Conservation (phyloP, 2,329 filamentous ascomycete species). For the Meredithiella fracta region DNA sequence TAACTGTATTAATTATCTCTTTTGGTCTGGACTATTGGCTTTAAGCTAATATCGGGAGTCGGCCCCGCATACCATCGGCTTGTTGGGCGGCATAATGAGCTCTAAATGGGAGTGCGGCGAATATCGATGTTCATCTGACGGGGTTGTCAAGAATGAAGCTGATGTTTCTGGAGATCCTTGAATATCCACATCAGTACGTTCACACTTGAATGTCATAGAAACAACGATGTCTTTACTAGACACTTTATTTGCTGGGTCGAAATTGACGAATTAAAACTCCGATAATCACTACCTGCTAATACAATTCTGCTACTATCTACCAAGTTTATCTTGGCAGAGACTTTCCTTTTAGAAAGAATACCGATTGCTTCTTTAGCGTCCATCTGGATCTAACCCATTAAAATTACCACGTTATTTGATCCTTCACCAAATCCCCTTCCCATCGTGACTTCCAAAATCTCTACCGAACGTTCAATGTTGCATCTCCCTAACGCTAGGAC, state of each 20-base stretch:
- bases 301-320: not conserved
- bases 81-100: conserved; percentile 8
- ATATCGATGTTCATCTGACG: too few species aligned
- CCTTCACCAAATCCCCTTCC: not conserved
- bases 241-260: too few species aligned
- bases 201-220: too few species aligned
- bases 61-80: conserved; percentile 12
- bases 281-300: not conserved
- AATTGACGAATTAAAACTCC: too few species aligned
- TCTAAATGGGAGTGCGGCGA: not conserved
- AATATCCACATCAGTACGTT: too few species aligned
- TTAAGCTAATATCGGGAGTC: not conserved
- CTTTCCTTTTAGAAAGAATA: not conserved
- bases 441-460: not conserved
- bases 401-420: not conserved
- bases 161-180: too few species aligned
- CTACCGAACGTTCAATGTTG: not conserved
- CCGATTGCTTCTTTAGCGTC: not conserved
- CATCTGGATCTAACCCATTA: not conserved
- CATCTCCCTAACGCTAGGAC: not conserved
- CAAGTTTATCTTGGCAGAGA: not conserved
- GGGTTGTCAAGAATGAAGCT: too few species aligned
- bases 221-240: too few species aligned
- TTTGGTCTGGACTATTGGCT: too few species aligned
- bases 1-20: too few species aligned